Evolutionary conservation across 352 stramenopile species (phyloP), one percentile per base, ranked within the genome.

Genomic region (Globisporangium paddicum): DNA sequence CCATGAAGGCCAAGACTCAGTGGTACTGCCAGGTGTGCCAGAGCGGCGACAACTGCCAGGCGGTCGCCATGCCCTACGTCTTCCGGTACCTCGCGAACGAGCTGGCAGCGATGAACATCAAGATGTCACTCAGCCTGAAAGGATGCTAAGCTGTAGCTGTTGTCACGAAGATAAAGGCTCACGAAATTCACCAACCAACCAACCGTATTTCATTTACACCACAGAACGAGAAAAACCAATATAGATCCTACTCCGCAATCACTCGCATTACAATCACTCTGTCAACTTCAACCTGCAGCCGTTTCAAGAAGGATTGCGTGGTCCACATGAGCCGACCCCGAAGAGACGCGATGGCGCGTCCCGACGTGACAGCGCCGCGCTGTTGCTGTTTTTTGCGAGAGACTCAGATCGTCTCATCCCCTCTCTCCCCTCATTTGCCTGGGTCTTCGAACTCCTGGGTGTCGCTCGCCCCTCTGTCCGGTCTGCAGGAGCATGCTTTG

Each of bases 71-170:
- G 79, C 98, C 98, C 2, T 99, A 99, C 75, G 97, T 99, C 35
- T 99, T 99, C 73, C 83, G 96, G 18, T 99, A 98, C 74, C 83
- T 99, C 40, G 96, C 92, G 40, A 99, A 99, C 76, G 98, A 99
- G 72, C 80, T 99, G 23, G 97, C 96, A 21, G 97, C 89, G 41
- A 99, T 99, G 98, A 98, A 98, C 74, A 99, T 99, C 69, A 99
- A 99, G 79, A 90, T 99, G 73, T 97, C 90, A 52, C 82, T 99
- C 63, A 89, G 70, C 21, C 62, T 96, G 55, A 96, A 93, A 71
- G 79, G 76, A 45, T 82, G 64, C 47, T 80, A 82, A 49, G 10
- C 14, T 38, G 23, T 9, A 32, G 40, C 38, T 14, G n/a, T n/a
- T n/a, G n/a, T n/a, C n/a, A n/a, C n/a, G n/a, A n/a, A n/a, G n/a